Evolutionary conservation across 2,329 filamentous ascomycete genomes (phyloP), one percentile per base, ranked within the genome.

Genomic region (Penicillium sp.): DNA sequence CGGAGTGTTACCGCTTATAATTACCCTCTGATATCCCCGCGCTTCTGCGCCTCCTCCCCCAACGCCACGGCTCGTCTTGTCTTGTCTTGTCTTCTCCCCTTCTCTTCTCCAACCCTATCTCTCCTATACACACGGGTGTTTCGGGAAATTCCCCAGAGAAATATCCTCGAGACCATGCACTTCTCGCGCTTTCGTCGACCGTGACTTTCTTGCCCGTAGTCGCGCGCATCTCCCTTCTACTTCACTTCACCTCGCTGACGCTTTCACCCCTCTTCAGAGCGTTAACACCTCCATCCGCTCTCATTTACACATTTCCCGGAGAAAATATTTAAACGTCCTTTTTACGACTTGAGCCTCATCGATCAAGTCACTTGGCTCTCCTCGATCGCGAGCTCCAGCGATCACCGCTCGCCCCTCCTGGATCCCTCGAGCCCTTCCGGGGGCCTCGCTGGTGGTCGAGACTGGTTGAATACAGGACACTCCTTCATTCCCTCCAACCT

Each of bases 351-450:
- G 31, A 37, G 32, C 18, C 46, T 49, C 37, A 23, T 40, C 35
- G 27, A 33, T 13, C 35, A 28, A 31, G 40, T 54, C 42, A 54
- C 49, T 57, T 33, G 15, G 29, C 48, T 46, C 31, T 28, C 45
- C 42, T 44, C 51, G 64, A 62, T 66, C 65, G 65, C 65, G 52
- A 55, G 48, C 48, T 44, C 52, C 60, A 40, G 66, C 66, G 65
- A 66, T 66, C 66, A 50, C 50, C 50, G 35, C 52, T 68, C 68
- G 72, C 75, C 74, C 73, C 75, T 67, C 65, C 71, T 78, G 75
- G 75, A 78, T 76, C 69, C 71, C 64, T 68, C 68, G 61, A 71
- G 70, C 63, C 61, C 71, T 65, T 69, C 72, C 67, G 72, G 74
- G 59, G 69, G 67, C 64, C 62, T 72, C 61, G 66, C 72, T 71